phyloP scores from a whole-genome alignment of 371 early-diverging fungal species.

The Phascolomyces articulosus region DNA sequence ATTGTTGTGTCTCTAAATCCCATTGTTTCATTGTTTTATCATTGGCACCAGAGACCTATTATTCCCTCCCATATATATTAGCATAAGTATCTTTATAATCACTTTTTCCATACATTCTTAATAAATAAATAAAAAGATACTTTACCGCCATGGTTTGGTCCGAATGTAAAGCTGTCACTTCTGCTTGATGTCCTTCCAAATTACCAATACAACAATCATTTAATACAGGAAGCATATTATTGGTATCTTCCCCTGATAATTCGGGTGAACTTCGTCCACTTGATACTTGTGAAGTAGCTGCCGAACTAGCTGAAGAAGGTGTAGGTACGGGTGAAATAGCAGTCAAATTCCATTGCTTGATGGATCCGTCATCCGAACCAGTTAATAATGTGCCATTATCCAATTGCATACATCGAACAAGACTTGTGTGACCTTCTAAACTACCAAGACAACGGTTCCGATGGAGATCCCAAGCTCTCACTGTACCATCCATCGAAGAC shows the following conservation, averaged over 20 bases:
- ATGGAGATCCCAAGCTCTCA: conserved; percentile 77
- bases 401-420: conserved; percentile 73
- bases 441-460: conserved; percentile 60
- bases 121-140: background rate
- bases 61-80: background rate
- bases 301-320: conserved; percentile 27
- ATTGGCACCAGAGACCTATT: conserved; percentile 77
- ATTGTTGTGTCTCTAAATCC: conserved; percentile 81
- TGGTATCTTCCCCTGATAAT: conserved; percentile 22
- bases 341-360: conserved; percentile 84
- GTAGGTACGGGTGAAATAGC: conserved; percentile 41
- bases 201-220: conserved; percentile 44
- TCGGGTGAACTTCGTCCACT: conserved; percentile 38
- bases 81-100: background rate
- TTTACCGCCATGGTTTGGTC: conserved; percentile 49
- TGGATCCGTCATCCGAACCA: conserved; percentile 80
- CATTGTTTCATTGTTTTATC: conserved; percentile 92
- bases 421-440: conserved; percentile 63
- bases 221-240: conserved; percentile 26
- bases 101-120: background rate
- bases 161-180: conserved; percentile 56
- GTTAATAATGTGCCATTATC: conserved; percentile 69
- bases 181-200: conserved; percentile 57
- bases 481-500: conserved; percentile 78
- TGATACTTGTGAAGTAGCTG: conserved; percentile 21